phyloP scores from a whole-genome alignment of 768 basidiomycete species.

The Amanita brunnescens region DNA sequence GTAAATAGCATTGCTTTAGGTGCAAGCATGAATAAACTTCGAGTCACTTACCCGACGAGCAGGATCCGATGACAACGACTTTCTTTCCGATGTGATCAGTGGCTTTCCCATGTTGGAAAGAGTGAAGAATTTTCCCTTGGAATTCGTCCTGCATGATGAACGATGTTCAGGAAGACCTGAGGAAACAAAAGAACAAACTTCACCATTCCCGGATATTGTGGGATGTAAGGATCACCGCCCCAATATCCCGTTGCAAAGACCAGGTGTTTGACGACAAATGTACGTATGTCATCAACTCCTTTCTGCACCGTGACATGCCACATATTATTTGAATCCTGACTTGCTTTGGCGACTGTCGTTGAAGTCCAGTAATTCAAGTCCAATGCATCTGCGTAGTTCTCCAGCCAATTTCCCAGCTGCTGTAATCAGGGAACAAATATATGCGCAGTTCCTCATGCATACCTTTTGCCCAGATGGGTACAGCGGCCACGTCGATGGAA shows the following conservation, averaged over 20 bases:
- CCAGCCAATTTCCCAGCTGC: slow-evolving; percentile 26
- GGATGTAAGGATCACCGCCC: slow-evolving; percentile 35
- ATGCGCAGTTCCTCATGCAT: neutral
- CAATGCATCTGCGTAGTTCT: slow-evolving; percentile 24
- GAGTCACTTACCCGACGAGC: slow-evolving; percentile 37
- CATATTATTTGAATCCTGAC: slow-evolving; percentile 22
- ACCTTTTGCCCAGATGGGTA: slow-evolving; percentile 48
- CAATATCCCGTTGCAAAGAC: slow-evolving; percentile 46
- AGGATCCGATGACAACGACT: slow-evolving; percentile 60
- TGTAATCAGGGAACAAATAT: neutral
- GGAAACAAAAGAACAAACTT: neutral
- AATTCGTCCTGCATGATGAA: slow-evolving; percentile 36
- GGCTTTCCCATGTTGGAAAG: slow-evolving; percentile 44
- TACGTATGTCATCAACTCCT: slow-evolving; percentile 24
- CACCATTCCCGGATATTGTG: slow-evolving; percentile 39
- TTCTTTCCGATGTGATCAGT: slow-evolving; percentile 58
- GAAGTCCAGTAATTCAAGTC: slow-evolving; percentile 47
- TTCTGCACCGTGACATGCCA: slow-evolving; percentile 37
- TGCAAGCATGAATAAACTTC: slow-evolving; percentile 17
- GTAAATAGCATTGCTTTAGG: neutral
- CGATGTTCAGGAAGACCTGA: neutral
- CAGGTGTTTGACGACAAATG: slow-evolving; percentile 39
- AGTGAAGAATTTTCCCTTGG: slow-evolving; percentile 57
- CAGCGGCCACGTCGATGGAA: slow-evolving; percentile 52
- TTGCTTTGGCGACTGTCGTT: slow-evolving; percentile 24